A percentile compares a stretch with the other conserved stretches of the same genome.
phyloP scores from a whole-genome alignment of 148 eudicot species.

The Beta vulgaris region DNA sequence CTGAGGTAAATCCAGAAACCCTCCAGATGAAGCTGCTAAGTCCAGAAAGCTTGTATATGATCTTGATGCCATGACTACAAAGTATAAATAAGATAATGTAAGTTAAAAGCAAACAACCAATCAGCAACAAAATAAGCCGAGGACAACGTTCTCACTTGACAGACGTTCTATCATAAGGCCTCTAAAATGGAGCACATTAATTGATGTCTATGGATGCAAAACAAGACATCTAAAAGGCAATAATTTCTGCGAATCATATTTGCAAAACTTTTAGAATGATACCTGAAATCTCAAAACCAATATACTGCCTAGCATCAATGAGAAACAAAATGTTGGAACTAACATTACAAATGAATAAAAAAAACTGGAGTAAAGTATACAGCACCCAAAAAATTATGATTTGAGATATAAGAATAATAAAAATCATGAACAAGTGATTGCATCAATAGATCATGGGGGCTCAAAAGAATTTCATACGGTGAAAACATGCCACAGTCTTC shows the following conservation, averaged over 20 bases:
- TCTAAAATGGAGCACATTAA: neutral
- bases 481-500: neutral
- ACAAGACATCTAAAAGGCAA: neutral
- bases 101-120: neutral
- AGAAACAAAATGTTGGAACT: neutral
- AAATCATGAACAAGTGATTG: neutral
- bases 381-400: neutral
- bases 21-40: conserved; percentile 56
- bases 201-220: neutral
- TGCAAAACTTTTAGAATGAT: neutral
- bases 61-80: conserved; percentile 43
- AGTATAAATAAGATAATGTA: neutral
- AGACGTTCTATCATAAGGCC: neutral
- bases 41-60: conserved; percentile 49
- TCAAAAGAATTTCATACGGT: neutral
- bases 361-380: neutral
- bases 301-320: neutral
- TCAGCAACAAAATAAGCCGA: neutral
- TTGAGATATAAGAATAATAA: neutral
- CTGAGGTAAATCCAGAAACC: conserved; percentile 43
- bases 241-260: neutral
- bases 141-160: too few species aligned
- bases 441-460: neutral
- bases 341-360: neutral
- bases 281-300: too few species aligned